Evolutionary conservation across 2,329 filamentous ascomycete genomes (phyloP).

Genomic region (Talaromyces sp.): DNA sequence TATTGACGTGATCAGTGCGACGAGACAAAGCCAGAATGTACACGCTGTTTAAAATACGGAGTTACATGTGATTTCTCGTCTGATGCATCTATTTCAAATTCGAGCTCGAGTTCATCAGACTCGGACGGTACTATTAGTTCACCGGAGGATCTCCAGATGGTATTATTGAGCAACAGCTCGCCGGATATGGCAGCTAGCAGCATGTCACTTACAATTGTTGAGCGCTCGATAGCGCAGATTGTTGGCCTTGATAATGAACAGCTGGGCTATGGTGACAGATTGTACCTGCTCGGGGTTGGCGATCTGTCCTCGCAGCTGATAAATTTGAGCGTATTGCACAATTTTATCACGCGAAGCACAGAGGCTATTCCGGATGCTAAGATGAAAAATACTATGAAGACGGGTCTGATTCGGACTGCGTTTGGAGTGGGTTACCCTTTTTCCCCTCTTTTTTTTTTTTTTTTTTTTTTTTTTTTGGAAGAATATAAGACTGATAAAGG

Average conservation of each 20-base stretch:
- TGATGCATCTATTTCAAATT: not conserved
- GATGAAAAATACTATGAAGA: conserved; percentile 8
- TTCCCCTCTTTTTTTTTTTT: not conserved
- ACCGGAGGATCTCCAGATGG: not conserved
- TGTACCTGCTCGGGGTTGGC: not conserved
- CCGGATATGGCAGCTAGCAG: not conserved
- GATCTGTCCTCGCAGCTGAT: conserved; percentile 1
- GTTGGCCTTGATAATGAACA: not conserved
- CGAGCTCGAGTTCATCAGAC: not conserved
- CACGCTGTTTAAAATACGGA: conserved; percentile 8
- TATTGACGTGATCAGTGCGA: conserved; percentile 9
- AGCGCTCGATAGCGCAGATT: conserved; percentile 1
- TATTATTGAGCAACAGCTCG: not conserved
- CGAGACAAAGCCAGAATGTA: conserved; percentile 11
- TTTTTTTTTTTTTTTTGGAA: not conserved
- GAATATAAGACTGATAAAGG: not conserved
- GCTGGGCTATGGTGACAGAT: not conserved
- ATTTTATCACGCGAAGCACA: conserved; percentile 3
- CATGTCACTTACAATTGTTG: conserved; percentile 7
- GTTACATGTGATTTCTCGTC: conserved; percentile 11
- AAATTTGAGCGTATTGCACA: conserved; percentile 1
- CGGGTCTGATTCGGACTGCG: conserved; percentile 5
- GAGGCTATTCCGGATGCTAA: conserved; percentile 2
- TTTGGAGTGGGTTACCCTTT: conserved; percentile 3
- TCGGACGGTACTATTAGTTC: not conserved